Conservation (phyloP, 75 land plant genomes). For the Selaginella moellendorffii region DNA sequence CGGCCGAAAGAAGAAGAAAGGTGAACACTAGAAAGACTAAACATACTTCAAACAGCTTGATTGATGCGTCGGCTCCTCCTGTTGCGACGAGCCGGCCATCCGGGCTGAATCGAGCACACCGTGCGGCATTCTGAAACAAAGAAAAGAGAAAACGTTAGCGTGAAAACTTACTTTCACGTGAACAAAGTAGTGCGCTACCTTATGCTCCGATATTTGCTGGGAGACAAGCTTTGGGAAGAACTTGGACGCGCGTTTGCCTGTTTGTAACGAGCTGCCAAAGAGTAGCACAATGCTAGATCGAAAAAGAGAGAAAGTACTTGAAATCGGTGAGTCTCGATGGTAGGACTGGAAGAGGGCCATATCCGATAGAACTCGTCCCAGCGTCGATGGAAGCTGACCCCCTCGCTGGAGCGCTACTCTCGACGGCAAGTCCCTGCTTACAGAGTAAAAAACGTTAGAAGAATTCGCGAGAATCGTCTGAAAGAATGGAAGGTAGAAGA, state of each 20-base stretch:
- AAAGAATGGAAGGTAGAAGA: not conserved
- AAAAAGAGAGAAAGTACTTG: slow-evolving; percentile 25
- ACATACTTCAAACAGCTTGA: slow-evolving; percentile 88
- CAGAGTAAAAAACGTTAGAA: too few species aligned
- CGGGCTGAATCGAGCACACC: slow-evolving; percentile 94
- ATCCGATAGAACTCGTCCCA: slow-evolving; percentile 20
- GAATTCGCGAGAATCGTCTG: too few species aligned
- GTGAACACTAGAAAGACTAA: not conserved
- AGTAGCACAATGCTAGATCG: not conserved
- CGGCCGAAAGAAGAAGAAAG: too few species aligned
- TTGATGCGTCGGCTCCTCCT: slow-evolving; percentile 82
- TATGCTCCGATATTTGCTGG: slow-evolving; percentile 84
- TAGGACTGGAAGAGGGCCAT: slow-evolving; percentile 39
- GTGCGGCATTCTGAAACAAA: slow-evolving; percentile 49
- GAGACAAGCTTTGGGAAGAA: slow-evolving; percentile 76
- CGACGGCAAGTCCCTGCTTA: slow-evolving; percentile 75
- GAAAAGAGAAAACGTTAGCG: too few species aligned
- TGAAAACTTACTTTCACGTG: too few species aligned
- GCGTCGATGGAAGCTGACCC: slow-evolving; percentile 20
- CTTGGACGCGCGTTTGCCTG: slow-evolving; percentile 56
- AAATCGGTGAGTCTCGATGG: slow-evolving; percentile 41
- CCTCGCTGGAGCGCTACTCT: slow-evolving; percentile 41
- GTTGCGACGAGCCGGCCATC: slow-evolving; percentile 87
- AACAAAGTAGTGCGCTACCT: too few species aligned
- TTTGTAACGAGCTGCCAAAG: slow-evolving; percentile 43